Conservation (phyloP, 352 stramenopile species). For the Phytophthora sp. region DNA sequence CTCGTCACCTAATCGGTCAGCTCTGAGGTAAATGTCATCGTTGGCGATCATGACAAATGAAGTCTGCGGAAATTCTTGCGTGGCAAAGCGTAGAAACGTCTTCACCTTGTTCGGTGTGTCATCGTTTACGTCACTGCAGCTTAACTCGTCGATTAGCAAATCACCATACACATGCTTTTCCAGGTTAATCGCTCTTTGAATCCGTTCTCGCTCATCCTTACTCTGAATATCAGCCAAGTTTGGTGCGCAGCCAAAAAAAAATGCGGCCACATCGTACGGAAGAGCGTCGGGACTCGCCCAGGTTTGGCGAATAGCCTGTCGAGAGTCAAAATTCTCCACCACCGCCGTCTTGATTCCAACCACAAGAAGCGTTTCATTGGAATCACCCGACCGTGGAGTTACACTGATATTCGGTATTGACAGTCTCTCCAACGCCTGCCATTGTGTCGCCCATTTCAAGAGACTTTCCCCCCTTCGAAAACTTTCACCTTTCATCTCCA, state of each 20-base stretch:
- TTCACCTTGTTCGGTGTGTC: slow-evolving; percentile 56
- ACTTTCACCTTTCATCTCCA: neutral
- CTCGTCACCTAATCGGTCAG: slow-evolving; percentile 17
- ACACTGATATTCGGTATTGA: neutral
- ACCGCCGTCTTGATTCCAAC: slow-evolving; percentile 61
- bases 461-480: neutral
- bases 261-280: slow-evolving; percentile 25
- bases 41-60: slow-evolving; percentile 58
- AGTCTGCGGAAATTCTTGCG: neutral
- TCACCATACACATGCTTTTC: slow-evolving; percentile 44
- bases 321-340: slow-evolving; percentile 33
- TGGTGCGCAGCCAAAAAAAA: slow-evolving; percentile 51
- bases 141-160: slow-evolving; percentile 51
- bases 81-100: slow-evolving; percentile 49
- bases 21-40: slow-evolving; percentile 56
- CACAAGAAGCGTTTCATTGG: slow-evolving; percentile 25
- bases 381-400: neutral
- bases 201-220: neutral
- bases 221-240: neutral
- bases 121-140: slow-evolving; percentile 52
- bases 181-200: slow-evolving; percentile 22
- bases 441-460: slow-evolving; percentile 13
- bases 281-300: slow-evolving; percentile 37
- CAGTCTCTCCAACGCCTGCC: neutral
- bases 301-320: slow-evolving; percentile 50